Evolutionary conservation across 2,329 filamentous ascomycete species (phyloP).

Genomic region (Alternaria sp.): DNA sequence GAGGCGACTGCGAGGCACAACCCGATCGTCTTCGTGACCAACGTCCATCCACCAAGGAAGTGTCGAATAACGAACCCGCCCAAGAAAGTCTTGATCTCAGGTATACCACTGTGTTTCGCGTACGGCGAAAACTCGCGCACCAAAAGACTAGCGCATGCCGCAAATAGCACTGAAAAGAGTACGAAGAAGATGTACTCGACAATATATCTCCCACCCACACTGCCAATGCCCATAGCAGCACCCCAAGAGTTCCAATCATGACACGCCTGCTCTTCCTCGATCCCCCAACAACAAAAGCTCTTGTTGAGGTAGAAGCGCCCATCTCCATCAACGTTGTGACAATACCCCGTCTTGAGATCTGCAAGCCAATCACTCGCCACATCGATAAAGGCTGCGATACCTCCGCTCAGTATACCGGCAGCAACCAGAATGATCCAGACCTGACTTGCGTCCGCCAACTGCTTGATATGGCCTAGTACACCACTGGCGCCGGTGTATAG

Average conservation of each 20-base stretch:
- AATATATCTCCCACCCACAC: constrained; percentile 75
- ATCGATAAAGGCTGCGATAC: constrained; percentile 87
- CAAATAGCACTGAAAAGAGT: constrained; percentile 82
- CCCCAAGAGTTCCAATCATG: constrained; percentile 89
- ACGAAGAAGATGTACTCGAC: constrained; percentile 89
- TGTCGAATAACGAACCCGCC: constrained; percentile 91
- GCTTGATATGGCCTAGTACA: constrained; percentile 74
- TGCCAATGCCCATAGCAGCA: constrained; percentile 71
- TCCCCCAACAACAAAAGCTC: constrained; percentile 91
- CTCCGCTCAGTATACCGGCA: constrained; percentile 83
- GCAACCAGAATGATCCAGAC: constrained; percentile 89
- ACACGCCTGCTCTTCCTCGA: constrained; percentile 78
- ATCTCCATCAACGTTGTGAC: constrained; percentile 76
- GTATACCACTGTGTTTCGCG: constrained; percentile 94
- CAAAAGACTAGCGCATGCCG: constrained; percentile 76
- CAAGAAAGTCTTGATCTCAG: constrained; percentile 95
- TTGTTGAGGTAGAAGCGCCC: constrained; percentile 91
- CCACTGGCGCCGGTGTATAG: constrained; percentile 75
- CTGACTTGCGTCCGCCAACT: constrained; percentile 83
- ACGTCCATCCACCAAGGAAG: constrained; percentile 87
- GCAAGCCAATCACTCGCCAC: constrained; percentile 92
- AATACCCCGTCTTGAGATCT: constrained; percentile 90
- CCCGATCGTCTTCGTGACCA: constrained; percentile 88
- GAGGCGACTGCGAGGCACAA: constrained; percentile 90
- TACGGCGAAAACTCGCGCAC: constrained; percentile 86